These are phyloP conservation scores for Alternaria consortialis DNA, from an alignment of 2,329 filamentous ascomycete genomes.

Conservation along the genomic window DNA sequence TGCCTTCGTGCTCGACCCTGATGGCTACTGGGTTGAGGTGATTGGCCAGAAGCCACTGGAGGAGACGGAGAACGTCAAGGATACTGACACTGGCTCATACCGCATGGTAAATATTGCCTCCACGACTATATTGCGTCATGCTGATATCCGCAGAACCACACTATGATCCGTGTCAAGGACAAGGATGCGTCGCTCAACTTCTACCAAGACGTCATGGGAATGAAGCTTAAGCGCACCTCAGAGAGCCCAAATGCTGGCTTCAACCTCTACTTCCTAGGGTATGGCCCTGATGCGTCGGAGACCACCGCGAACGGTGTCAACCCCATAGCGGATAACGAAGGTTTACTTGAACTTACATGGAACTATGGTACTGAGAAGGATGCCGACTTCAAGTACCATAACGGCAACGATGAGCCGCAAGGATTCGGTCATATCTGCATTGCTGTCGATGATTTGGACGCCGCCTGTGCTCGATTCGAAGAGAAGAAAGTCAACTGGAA, in stretches of 20 bases:
- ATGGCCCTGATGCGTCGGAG: constrained; percentile 61
- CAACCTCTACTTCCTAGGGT: constrained; percentile 93
- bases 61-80: constrained; percentile 74
- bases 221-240: constrained; percentile 78
- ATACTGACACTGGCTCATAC: constrained; percentile 79
- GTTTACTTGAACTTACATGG: constrained; percentile 90
- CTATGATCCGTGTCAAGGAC: constrained; percentile 91
- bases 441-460: constrained; percentile 86
- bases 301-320: constrained; percentile 65
- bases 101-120: constrained; percentile 61
- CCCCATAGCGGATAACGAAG: constrained; percentile 74
- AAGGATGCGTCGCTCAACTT: constrained; percentile 58
- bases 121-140: neutral
- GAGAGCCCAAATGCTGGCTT: constrained; percentile 78
- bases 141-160: constrained; percentile 71
- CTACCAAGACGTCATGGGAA: constrained; percentile 82
- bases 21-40: constrained; percentile 78
- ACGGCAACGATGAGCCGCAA: constrained; percentile 90
- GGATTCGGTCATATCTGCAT: constrained; percentile 95
- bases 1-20: constrained; percentile 88
- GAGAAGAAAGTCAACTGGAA: constrained; percentile 85
- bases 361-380: constrained; percentile 86
- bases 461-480: constrained; percentile 87
- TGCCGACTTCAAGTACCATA: constrained; percentile 83
- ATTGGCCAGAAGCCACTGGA: constrained; percentile 76